Percentiles rank a stretch among this genome's conserved stretches.
These are phyloP conservation scores for Petasospora rhodanensis DNA, from an alignment of 1,139 yeast genomes.

Conservation along the genomic window DNA sequence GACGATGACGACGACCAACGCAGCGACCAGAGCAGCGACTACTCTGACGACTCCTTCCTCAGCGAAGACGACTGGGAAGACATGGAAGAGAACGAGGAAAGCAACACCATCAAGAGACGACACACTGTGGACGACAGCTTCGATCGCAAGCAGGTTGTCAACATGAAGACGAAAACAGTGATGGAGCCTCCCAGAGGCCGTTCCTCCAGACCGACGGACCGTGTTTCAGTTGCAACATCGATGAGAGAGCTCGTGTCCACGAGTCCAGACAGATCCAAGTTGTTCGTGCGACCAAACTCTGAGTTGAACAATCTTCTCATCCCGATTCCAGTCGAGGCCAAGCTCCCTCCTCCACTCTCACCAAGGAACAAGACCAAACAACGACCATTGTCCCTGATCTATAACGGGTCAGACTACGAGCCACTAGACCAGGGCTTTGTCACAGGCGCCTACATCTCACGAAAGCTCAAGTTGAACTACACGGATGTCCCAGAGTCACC, in stretches of 20 bases:
- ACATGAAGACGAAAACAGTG: constrained; percentile 28
- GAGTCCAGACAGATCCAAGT: constrained; percentile 20
- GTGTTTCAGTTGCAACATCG: constrained; percentile 14
- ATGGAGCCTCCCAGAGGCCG: constrained; percentile 22
- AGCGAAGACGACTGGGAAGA: constrained; percentile 15
- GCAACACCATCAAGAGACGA: neutral
- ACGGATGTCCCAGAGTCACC: neutral
- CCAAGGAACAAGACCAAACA: constrained; percentile 27
- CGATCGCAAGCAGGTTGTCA: constrained; percentile 27
- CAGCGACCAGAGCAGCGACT: constrained; percentile 6
- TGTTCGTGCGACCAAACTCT: constrained; percentile 32
- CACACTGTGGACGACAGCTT: constrained; percentile 14
- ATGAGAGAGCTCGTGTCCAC: constrained; percentile 15
- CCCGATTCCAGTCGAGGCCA: constrained; percentile 33
- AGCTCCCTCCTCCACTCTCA: constrained; percentile 33
- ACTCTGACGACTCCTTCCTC: constrained; percentile 10
- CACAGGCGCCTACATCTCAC: constrained; percentile 6
- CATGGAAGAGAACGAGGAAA: constrained; percentile 17
- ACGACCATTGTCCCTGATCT: constrained; percentile 23
- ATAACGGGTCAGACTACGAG: constrained; percentile 23
- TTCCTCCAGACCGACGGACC: constrained; percentile 3
- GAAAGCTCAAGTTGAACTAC: constrained; percentile 1
- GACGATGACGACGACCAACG: constrained; percentile 5
- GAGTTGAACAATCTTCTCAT: constrained; percentile 29
- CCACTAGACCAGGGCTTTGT: constrained; percentile 18